Evolutionary conservation across 306 rosid species (phyloP).

Genomic region (Biancaea sappan): DNA sequence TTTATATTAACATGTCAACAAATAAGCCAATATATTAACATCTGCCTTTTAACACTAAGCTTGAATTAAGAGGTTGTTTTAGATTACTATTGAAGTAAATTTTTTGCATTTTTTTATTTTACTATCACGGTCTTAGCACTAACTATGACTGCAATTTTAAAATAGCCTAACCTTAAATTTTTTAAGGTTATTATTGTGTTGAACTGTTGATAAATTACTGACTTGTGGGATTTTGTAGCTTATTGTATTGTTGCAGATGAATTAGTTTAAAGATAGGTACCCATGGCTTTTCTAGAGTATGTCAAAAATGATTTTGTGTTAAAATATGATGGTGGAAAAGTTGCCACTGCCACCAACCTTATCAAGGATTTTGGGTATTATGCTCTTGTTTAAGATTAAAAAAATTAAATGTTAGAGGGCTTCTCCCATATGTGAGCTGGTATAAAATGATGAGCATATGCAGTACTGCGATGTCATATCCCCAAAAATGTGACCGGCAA

Average conservation of each 20-base stretch:
- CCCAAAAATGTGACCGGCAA: too few species aligned
- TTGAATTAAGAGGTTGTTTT: background rate
- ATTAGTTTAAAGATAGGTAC: constrained; percentile 85
- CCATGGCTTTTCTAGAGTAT: constrained; percentile 91
- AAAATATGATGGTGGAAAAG: constrained; percentile 82
- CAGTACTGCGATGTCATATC: constrained; percentile 87
- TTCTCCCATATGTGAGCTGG: constrained; percentile 16
- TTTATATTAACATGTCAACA: background rate
- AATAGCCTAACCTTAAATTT: constrained; percentile 1
- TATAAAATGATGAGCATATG: constrained; percentile 66
- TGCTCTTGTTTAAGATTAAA: constrained; percentile 24
- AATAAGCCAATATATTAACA: background rate
- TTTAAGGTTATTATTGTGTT: background rate
- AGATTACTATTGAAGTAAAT: background rate
- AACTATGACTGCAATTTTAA: constrained; percentile 4
- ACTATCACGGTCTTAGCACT: background rate
- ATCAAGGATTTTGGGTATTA: constrained; percentile 93
- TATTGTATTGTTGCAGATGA: constrained; percentile 92
- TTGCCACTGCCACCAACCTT: constrained; percentile 80
- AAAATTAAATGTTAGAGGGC: background rate
- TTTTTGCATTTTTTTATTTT: background rate
- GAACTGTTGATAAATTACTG: constrained; percentile 16
- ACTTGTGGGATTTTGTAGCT: constrained; percentile 59
- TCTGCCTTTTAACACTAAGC: constrained; percentile 8
- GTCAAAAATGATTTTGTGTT: constrained; percentile 82